Conservation (phyloP, 257 asterid genomes). For the Primulina eburnea region DNA sequence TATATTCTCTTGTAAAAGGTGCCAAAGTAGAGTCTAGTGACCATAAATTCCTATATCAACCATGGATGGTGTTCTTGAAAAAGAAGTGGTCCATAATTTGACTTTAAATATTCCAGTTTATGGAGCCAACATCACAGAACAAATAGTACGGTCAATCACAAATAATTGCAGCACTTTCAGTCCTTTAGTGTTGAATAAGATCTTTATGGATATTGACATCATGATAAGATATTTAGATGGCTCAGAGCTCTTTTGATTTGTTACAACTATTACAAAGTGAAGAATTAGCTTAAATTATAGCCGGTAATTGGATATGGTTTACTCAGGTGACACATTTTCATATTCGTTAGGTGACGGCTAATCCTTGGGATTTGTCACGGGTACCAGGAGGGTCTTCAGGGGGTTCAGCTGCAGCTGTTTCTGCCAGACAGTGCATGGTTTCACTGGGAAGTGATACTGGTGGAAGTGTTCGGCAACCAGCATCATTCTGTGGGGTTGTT, state of each 20-base stretch:
- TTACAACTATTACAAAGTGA: background rate
- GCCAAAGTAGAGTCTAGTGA: background rate
- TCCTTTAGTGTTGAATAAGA: background rate
- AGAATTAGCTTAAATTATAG: slow-evolving; percentile 20
- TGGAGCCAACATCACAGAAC: background rate
- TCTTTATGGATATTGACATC: background rate
- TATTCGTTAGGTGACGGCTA: slow-evolving; percentile 90
- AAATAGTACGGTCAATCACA: background rate
- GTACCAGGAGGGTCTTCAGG: slow-evolving; percentile 99
- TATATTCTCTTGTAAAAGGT: background rate
- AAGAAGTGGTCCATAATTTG: background rate
- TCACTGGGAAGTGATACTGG: slow-evolving; percentile 98
- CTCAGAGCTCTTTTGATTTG: slow-evolving; percentile 5
- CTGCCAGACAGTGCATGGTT: slow-evolving; percentile 94
- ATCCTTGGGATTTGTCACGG: slow-evolving; percentile 96
- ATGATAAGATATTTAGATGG: slow-evolving; percentile 13
- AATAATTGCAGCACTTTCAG: background rate
- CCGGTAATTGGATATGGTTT: slow-evolving; percentile 50
- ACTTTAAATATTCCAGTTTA: background rate
- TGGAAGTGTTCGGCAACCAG: slow-evolving; percentile 98
- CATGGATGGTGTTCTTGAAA: too few relatives aligned
- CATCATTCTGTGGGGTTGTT: slow-evolving; percentile 95
- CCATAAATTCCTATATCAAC: background rate
- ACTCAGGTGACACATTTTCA: slow-evolving; percentile 80
- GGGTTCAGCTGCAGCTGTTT: slow-evolving; percentile 97